A percentile compares a stretch with the other conserved stretches of the same genome.
Conservation (phyloP, 2,329 filamentous ascomycete species). For the Beauveria medogensis region DNA sequence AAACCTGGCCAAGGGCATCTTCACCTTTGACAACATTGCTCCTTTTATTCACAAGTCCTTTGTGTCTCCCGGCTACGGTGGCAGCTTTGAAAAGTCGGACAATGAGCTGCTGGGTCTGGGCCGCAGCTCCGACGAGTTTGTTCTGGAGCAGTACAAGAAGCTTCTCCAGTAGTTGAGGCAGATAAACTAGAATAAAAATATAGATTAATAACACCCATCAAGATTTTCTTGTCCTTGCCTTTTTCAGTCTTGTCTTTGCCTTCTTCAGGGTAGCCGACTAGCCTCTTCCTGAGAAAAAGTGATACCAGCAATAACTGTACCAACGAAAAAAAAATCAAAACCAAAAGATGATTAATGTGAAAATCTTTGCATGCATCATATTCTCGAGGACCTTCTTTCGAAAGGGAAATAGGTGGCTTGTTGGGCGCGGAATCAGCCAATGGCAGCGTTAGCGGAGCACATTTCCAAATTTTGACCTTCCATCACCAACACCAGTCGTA, state of each 20-base stretch:
- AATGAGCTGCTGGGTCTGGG: constrained; percentile 39
- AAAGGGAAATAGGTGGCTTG: not conserved
- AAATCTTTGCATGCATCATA: too few relatives aligned
- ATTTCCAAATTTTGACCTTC: not conserved
- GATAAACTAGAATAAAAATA: not conserved
- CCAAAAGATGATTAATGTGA: too few relatives aligned
- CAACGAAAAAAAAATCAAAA: not conserved
- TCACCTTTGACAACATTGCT: constrained; percentile 22
- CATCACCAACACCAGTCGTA: not conserved
- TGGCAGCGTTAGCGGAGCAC: not conserved
- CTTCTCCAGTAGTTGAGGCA: not conserved
- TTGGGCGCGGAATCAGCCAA: not conserved
- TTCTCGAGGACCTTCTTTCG: too few relatives aligned
- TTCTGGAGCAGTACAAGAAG: constrained; percentile 25
- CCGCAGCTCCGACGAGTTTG: constrained; percentile 30
- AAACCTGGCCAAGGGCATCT: constrained; percentile 22
- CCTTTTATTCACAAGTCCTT: constrained; percentile 26
- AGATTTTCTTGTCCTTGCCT: not conserved
- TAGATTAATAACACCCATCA: not conserved
- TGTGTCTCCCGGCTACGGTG: constrained; percentile 24
- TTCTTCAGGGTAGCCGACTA: not conserved
- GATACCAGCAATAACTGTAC: too few relatives aligned
- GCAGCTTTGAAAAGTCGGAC: constrained; percentile 28
- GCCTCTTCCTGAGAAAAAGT: too few relatives aligned
- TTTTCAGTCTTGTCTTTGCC: not conserved